A percentile compares a stretch with the other conserved stretches of the same genome.
Conservation (phyloP, 805 yeast genomes). For the Dipodascus albidus region DNA sequence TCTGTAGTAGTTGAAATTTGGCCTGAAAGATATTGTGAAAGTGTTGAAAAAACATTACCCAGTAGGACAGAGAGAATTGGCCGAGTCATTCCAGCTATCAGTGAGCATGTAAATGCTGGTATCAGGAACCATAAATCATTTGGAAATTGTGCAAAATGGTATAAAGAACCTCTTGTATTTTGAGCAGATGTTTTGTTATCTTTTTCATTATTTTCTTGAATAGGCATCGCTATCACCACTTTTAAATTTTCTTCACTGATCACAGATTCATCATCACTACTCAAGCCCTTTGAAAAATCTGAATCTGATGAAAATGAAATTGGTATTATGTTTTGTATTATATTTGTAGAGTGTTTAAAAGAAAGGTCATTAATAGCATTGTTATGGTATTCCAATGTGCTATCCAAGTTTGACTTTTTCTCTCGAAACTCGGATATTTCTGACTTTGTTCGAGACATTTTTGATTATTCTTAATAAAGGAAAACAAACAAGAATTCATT, state of each 20-base stretch:
- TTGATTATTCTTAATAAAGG: neutral
- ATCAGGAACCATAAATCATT: conserved; percentile 6
- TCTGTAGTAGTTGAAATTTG: conserved; percentile 13
- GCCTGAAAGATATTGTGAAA: conserved; percentile 28
- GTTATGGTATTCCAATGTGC: too few relatives aligned
- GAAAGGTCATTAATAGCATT: neutral
- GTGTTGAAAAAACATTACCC: conserved; percentile 47
- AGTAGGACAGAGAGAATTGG: conserved; percentile 40
- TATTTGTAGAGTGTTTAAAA: neutral
- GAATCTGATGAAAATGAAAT: too few relatives aligned
- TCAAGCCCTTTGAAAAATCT: too few relatives aligned
- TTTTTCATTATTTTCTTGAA: too few relatives aligned
- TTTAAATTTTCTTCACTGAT: too few relatives aligned
- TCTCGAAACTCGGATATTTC: neutral
- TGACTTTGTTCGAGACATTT: neutral
- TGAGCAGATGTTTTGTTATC: too few relatives aligned
- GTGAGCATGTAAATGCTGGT: conserved; percentile 7
- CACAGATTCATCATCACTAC: too few relatives aligned
- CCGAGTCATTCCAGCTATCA: conserved; percentile 4
- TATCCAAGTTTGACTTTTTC: too few relatives aligned
- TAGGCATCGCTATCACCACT: too few relatives aligned
- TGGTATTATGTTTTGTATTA: too few relatives aligned
- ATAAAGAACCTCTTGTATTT: neutral
- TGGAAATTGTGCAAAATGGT: conserved; percentile 3
- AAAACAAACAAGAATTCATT: neutral